Conservation (phyloP, 352 stramenopile genomes). For the Phytophthora tubulina region DNA sequence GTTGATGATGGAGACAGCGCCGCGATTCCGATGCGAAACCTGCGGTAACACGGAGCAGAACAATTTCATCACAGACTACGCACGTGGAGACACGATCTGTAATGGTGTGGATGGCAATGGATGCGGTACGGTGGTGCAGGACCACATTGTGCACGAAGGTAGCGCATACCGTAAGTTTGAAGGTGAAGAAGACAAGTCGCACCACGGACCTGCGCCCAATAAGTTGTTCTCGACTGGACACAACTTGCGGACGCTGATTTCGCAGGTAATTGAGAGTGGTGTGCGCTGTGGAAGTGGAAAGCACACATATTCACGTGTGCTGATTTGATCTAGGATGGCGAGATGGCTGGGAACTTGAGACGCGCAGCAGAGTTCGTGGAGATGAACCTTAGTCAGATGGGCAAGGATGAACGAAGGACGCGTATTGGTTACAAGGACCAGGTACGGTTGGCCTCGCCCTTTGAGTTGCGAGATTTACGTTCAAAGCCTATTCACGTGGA, state of each 20-base stretch:
- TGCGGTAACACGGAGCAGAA: slow-evolving; percentile 92
- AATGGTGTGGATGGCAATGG: slow-evolving; percentile 88
- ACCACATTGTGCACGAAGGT: slow-evolving; percentile 97
- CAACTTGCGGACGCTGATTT: slow-evolving; percentile 96
- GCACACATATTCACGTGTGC: slow-evolving; percentile 29
- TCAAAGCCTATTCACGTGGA: slow-evolving; percentile 31
- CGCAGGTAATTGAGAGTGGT: slow-evolving; percentile 61
- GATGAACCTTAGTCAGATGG: slow-evolving; percentile 97
- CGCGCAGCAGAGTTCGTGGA: slow-evolving; percentile 94
- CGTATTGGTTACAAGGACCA: slow-evolving; percentile 98
- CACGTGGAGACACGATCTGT: slow-evolving; percentile 89
- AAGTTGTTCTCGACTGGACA: slow-evolving; percentile 95
- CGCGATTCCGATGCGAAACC: slow-evolving; percentile 86
- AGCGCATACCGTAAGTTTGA: slow-evolving; percentile 97
- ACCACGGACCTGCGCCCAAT: slow-evolving; percentile 96
- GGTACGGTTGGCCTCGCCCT: slow-evolving; percentile 59
- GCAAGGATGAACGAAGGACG: slow-evolving; percentile 96
- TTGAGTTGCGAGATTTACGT: slow-evolving; percentile 13
- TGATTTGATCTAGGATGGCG: slow-evolving; percentile 70
- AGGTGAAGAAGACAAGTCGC: slow-evolving; percentile 96
- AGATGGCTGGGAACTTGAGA: slow-evolving; percentile 87
- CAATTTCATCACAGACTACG: slow-evolving; percentile 92
- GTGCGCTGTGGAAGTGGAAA: slow-evolving; percentile 13
- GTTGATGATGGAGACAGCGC: slow-evolving; percentile 44
- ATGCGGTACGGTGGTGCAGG: slow-evolving; percentile 95